phyloP scores from a whole-genome alignment of 2,329 filamentous ascomycete species.

The Eutypa lata region DNA sequence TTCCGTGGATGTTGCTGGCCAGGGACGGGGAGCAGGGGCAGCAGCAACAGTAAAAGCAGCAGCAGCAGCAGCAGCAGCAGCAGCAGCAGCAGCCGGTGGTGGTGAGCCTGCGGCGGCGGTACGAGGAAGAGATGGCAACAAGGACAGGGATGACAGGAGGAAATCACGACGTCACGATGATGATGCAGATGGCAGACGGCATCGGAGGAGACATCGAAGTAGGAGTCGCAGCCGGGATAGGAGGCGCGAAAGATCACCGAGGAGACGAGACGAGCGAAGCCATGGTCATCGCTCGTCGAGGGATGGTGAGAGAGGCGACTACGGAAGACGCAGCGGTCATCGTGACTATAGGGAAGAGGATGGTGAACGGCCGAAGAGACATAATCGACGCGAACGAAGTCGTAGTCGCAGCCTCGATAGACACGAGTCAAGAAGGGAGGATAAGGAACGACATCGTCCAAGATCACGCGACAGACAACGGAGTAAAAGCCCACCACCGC shows the following conservation, averaged over 20 bases:
- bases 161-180: constrained; percentile 23
- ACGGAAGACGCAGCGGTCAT: constrained; percentile 25
- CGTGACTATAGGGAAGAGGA: constrained; percentile 18
- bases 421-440: constrained; percentile 13
- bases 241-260: constrained; percentile 25
- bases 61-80: too few species aligned
- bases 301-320: constrained; percentile 39
- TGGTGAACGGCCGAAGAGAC: constrained; percentile 9
- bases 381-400: constrained; percentile 15
- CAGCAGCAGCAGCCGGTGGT: not conserved
- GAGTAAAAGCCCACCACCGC: constrained; percentile 19
- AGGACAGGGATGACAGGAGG: constrained; percentile 16
- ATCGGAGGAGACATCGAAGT: constrained; percentile 31
- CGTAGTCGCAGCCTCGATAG: constrained; percentile 20
- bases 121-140: constrained; percentile 12
- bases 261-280: constrained; percentile 16
- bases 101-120: constrained; percentile 9
- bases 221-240: constrained; percentile 25
- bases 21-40: constrained; percentile 31
- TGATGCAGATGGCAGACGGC: constrained; percentile 27
- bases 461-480: constrained; percentile 20
- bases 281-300: constrained; percentile 25
- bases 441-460: constrained; percentile 15
- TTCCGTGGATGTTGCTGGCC: constrained; percentile 56
- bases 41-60: too few species aligned